Evolutionary conservation across 2,329 filamentous ascomycete genomes (phyloP).

Genomic region (Paracorniculantispora psalliotae): DNA sequence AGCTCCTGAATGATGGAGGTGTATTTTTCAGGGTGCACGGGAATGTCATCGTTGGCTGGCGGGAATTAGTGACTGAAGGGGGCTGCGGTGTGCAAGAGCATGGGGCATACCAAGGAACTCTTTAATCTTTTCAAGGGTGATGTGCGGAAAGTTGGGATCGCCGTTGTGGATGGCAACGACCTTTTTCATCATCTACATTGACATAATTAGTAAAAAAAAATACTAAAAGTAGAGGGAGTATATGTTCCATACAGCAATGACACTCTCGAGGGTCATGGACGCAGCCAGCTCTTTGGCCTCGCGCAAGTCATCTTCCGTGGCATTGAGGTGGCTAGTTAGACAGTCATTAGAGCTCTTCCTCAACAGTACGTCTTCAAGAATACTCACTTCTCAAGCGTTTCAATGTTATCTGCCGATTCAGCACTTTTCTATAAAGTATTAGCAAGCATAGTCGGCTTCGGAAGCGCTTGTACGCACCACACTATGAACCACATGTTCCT

Average conservation of each 20-base stretch:
- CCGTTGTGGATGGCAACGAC: slow-evolving; percentile 31
- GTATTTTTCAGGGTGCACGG: slow-evolving; percentile 41
- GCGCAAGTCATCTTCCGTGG: slow-evolving; percentile 41
- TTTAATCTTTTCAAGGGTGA: slow-evolving; percentile 36
- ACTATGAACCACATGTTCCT: background rate
- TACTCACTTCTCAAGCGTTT: background rate
- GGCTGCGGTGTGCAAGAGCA: too few relatives aligned
- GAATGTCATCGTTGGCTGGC: slow-evolving; percentile 31
- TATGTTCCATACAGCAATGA: too few relatives aligned
- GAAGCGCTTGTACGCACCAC: background rate
- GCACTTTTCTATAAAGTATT: background rate
- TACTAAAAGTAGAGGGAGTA: too few relatives aligned
- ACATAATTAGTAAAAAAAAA: too few relatives aligned
- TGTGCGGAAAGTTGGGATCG: slow-evolving; percentile 38
- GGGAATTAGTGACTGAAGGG: too few relatives aligned
- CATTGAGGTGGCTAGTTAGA: slow-evolving; percentile 29
- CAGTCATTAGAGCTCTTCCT: too few relatives aligned
- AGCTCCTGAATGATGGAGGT: slow-evolving; percentile 47
- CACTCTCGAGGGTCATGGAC: slow-evolving; percentile 35
- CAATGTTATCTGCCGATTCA: background rate
- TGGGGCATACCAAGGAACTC: slow-evolving; percentile 30
- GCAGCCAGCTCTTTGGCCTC: slow-evolving; percentile 41
- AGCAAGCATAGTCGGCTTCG: background rate
- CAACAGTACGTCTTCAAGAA: background rate
- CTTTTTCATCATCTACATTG: too few relatives aligned